phyloP scores from a whole-genome alignment of 225 moss, liverwort and hornwort species.

The Marchantia polymorpha region DNA sequence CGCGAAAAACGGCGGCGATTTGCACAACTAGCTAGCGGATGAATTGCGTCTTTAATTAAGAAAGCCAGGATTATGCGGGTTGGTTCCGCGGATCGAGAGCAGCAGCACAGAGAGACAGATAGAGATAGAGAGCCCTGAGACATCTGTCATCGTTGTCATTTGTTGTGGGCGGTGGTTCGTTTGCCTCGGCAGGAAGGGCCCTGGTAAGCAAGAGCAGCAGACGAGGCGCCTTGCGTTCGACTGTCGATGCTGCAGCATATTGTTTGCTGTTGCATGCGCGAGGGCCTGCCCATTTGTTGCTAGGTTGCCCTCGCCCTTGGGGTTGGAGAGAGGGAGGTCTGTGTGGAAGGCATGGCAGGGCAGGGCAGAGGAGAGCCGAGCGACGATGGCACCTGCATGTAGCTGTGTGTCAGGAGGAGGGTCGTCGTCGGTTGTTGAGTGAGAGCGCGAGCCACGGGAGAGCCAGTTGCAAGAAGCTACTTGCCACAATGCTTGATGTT shows the following conservation, averaged over 20 bases:
- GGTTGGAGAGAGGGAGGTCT: neutral
- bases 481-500: conserved; percentile 86
- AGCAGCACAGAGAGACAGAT: neutral
- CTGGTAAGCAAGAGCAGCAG: neutral
- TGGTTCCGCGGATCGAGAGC: neutral
- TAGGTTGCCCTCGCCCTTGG: too few relatives aligned
- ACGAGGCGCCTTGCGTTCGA: neutral
- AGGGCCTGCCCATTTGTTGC: neutral
- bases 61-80: neutral
- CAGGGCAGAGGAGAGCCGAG: neutral
- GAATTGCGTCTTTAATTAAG: neutral
- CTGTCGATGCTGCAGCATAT: neutral
- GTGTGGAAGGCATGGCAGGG: neutral
- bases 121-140: neutral
- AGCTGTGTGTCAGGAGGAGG: conserved; percentile 2
- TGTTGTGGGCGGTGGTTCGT: neutral
- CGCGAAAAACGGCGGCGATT: neutral
- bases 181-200: neutral
- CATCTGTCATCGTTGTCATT: neutral
- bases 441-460: neutral
- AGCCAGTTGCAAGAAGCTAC: neutral
- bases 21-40: neutral
- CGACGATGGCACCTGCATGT: conserved; percentile 19
- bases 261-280: neutral
- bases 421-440: conserved; percentile 12